Conservation (phyloP, 2,329 filamentous ascomycete genomes). For the Venturia oleaginea region DNA sequence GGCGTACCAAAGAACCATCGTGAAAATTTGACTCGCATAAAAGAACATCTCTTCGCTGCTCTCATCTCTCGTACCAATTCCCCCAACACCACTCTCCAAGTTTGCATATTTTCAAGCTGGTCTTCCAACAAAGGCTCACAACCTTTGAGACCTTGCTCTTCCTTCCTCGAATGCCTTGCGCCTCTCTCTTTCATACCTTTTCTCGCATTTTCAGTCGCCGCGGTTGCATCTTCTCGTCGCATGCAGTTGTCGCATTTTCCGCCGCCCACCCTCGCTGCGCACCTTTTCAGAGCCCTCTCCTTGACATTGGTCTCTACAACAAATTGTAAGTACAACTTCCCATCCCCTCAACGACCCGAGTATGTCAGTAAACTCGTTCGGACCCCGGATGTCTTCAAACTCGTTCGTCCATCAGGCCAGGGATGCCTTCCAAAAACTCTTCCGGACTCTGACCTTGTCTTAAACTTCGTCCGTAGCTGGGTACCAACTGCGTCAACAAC, state of each 20-base stretch:
- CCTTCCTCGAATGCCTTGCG: background rate
- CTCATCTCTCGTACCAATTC: background rate
- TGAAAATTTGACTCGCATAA: background rate
- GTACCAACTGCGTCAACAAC: background rate
- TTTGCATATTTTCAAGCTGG: background rate
- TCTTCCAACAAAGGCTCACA: background rate
- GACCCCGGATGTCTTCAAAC: too few species aligned
- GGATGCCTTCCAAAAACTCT: too few species aligned
- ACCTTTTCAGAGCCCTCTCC: background rate
- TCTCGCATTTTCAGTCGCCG: background rate
- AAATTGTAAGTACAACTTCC: background rate
- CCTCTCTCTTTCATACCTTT: background rate
- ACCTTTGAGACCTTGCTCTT: background rate
- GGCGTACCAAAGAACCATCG: background rate
- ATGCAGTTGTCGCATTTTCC: background rate
- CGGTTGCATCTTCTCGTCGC: background rate
- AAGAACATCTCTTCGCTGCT: background rate
- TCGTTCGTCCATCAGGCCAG: too few species aligned
- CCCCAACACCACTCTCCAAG: background rate
- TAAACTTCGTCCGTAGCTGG: slow-evolving; percentile 2
- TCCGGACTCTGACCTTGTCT: slow-evolving; percentile 1
- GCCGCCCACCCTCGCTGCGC: background rate
- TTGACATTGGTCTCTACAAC: background rate
- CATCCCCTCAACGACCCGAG: background rate
- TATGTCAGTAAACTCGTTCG: background rate